phyloP scores from a whole-genome alignment of 352 stramenopile species.

The Phytophthora lateralis region DNA sequence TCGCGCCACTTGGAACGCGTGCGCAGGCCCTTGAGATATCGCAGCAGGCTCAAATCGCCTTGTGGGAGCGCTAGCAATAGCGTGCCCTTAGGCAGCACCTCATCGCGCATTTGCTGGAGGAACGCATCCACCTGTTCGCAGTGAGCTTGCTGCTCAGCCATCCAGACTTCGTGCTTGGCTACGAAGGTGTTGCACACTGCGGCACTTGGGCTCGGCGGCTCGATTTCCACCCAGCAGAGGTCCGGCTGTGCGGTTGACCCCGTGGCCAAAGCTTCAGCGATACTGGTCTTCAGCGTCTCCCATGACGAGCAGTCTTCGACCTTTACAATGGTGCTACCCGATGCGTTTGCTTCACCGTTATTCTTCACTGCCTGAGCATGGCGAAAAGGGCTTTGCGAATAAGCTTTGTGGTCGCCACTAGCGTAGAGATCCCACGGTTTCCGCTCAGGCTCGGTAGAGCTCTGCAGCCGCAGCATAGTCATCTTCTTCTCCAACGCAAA shows the following conservation, averaged over 20 bases:
- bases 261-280: constrained; percentile 31
- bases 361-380: constrained; percentile 45
- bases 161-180: constrained; percentile 66
- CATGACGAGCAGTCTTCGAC: constrained; percentile 44
- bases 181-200: constrained; percentile 63
- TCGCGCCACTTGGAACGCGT: constrained; percentile 83
- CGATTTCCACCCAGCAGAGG: constrained; percentile 80
- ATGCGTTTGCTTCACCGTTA: constrained; percentile 12
- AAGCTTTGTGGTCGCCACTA: constrained; percentile 62
- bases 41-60: constrained; percentile 68
- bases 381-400: constrained; percentile 53
- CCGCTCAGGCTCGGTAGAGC: constrained; percentile 20
- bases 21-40: constrained; percentile 75
- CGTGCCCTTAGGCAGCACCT: constrained; percentile 51
- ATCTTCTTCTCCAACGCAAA: constrained; percentile 51
- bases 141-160: constrained; percentile 57
- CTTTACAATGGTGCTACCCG: constrained; percentile 22
- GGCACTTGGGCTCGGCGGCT: constrained; percentile 42
- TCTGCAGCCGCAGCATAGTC: constrained; percentile 48
- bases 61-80: constrained; percentile 75
- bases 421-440: constrained; percentile 81
- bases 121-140: constrained; percentile 59
- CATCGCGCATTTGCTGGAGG: constrained; percentile 48
- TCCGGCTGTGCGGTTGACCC: constrained; percentile 31
- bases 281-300: constrained; percentile 37